These are phyloP conservation scores for Ogataea neopini DNA, from an alignment of 805 yeast genomes.

Conservation along the genomic window DNA sequence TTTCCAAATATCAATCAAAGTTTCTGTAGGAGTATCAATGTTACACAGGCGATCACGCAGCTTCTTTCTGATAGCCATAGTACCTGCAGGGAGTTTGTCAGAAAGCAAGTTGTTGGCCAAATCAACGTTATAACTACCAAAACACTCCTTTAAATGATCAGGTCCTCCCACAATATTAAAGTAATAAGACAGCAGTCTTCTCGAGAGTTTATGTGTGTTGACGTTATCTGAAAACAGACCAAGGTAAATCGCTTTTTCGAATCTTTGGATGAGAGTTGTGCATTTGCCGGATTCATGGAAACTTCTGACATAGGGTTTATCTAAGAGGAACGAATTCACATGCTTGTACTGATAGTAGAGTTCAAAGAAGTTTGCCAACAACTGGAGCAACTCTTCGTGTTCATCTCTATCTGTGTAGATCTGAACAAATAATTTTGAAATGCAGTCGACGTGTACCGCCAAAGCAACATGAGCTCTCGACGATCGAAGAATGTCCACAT, in stretches of 20 bases:
- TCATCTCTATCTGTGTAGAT: constrained; percentile 24
- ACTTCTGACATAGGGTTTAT: too few species aligned
- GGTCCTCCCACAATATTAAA: constrained; percentile 21
- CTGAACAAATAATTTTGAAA: constrained; percentile 34
- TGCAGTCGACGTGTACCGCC: constrained; percentile 37
- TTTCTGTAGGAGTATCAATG: constrained; percentile 38
- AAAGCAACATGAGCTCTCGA: constrained; percentile 42
- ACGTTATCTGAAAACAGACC: constrained; percentile 53
- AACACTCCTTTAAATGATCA: constrained; percentile 28
- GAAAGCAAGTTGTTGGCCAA: constrained; percentile 47
- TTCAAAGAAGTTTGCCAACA: constrained; percentile 42
- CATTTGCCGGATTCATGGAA: constrained; percentile 33
- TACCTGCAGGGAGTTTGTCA: constrained; percentile 66
- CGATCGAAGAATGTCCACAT: constrained; percentile 30
- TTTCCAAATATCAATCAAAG: constrained; percentile 44
- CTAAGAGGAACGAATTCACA: background rate
- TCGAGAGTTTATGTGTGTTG: constrained; percentile 50
- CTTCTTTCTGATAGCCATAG: constrained; percentile 71
- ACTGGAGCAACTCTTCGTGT: constrained; percentile 38
- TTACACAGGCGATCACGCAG: constrained; percentile 45
- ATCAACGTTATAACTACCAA: constrained; percentile 33
- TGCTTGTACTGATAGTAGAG: constrained; percentile 27
- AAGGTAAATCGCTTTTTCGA: constrained; percentile 53
- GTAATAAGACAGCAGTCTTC: constrained; percentile 39
- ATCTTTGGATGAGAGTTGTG: constrained; percentile 36